Evolutionary conservation across 345 rosid species (phyloP), one percentile per base, ranked within the genome.

Genomic region (Bruguiera sexangula): DNA sequence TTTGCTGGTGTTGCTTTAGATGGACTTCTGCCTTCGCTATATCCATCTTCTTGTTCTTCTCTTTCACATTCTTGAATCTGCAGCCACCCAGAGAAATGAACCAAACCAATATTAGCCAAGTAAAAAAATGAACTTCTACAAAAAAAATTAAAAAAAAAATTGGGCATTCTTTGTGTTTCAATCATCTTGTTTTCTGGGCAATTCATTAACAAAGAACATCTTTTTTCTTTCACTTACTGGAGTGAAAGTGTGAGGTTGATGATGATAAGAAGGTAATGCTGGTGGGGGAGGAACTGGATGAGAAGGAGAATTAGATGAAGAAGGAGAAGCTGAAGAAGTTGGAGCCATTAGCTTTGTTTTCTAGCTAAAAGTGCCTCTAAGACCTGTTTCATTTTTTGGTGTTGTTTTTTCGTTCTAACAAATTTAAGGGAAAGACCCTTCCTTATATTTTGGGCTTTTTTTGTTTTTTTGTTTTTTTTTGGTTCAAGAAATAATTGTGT

Each of bases 1-100:
- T 43, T 13, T 13, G 52, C 29, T n/a, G 78, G 75, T 22, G 79
- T 63, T 10, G 65, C 22, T 21, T 8, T 61, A 26, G 6, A 29
- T 22, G 63, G 57, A 57, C 32, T 62, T 19, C 48, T 52, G 27
- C 57, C 51, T 32, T 69, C 68, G 31, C 78, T 69, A 16, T 62
- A 71, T 32, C 79, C 88, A 52, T 79, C 85, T 70, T 80, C 87
- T 30, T 72, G 83, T 11, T 80, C 86, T 68, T 76, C 84, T 53
- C 70, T 65, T 70, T 88, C 92, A 31, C 91, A 84, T 78, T 95
- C 97, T 74, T 81, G 89, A 85, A 95, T 92, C 99, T 95, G 88
- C 76, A 48, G 34, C 30, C 63, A 72, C 6, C n/a, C 2, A 56
- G 37, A 73, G 29, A 65, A 30, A 31, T 3, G 39, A 64, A 39